These are phyloP conservation scores for Serendipita vermifera DNA, from an alignment of 768 basidiomycete species.

Conservation along the genomic window DNA sequence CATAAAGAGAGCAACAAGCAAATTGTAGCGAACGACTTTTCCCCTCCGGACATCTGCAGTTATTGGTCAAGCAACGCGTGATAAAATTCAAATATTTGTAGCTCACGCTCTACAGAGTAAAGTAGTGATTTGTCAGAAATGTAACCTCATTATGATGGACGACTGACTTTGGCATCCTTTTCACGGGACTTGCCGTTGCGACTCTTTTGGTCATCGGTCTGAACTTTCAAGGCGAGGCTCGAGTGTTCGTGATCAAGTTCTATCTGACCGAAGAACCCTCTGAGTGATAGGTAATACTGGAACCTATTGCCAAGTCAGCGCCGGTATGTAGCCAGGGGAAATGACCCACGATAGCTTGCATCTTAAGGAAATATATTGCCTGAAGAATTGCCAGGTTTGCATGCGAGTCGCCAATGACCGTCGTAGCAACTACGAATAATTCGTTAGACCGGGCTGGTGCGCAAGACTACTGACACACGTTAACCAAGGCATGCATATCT, in stretches of 20 bases:
- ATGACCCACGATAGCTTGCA: constrained; percentile 36
- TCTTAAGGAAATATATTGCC: constrained; percentile 75
- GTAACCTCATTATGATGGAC: too few species aligned
- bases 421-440: constrained; percentile 51
- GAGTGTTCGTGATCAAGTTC: constrained; percentile 63
- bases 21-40: constrained; percentile 95
- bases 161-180: constrained; percentile 58
- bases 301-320: constrained; percentile 40
- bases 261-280: constrained; percentile 84
- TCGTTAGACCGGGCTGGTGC: too few species aligned
- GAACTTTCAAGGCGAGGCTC: constrained; percentile 62
- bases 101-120: too few species aligned
- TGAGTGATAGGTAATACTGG: constrained; percentile 63
- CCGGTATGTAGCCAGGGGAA: background rate
- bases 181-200: constrained; percentile 41
- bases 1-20: constrained; percentile 88
- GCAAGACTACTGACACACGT: constrained; percentile 31
- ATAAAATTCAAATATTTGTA: too few species aligned
- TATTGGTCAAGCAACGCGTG: too few species aligned
- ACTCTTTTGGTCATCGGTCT: constrained; percentile 65
- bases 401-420: constrained; percentile 53
- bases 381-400: constrained; percentile 73
- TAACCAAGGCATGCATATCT: constrained; percentile 51
- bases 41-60: constrained; percentile 85
- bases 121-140: too few species aligned